Percentiles rank a stretch among this genome's conserved stretches.
Conservation (phyloP, 2,329 filamentous ascomycete species). For the Pestalotiopsis fici region DNA sequence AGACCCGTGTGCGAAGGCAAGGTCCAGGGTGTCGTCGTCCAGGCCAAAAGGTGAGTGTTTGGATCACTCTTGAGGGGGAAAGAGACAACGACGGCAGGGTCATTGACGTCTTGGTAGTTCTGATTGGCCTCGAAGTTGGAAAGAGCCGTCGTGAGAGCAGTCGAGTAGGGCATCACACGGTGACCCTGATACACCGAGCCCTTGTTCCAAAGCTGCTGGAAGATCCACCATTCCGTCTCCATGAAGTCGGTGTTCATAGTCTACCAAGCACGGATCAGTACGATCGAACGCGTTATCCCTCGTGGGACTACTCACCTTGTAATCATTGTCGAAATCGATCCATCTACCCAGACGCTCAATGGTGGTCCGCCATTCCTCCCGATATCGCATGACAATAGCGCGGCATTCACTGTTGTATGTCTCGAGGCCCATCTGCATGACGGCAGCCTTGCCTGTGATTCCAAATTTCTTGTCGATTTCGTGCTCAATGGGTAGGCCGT, state of each 20-base stretch:
- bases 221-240: constrained; percentile 97
- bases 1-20: constrained; percentile 79
- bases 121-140: constrained; percentile 94
- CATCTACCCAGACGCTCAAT: constrained; percentile 89
- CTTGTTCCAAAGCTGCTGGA: constrained; percentile 91
- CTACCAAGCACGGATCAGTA: background rate
- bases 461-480: constrained; percentile 97
- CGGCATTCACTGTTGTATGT: constrained; percentile 92
- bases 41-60: constrained; percentile 75
- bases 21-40: constrained; percentile 90
- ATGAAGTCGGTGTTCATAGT: constrained; percentile 60
- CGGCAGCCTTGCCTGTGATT: constrained; percentile 84
- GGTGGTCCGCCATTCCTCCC: constrained; percentile 82
- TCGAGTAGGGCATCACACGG: constrained; percentile 94
- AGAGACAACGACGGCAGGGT: constrained; percentile 84
- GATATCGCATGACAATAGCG: constrained; percentile 90
- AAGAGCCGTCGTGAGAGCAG: constrained; percentile 82
- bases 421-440: constrained; percentile 81
- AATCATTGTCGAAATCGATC: constrained; percentile 98
- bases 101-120: constrained; percentile 91
- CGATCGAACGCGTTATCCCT: background rate
- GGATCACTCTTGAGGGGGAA: constrained; percentile 83
- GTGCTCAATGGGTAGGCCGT: constrained; percentile 92
- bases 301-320: constrained; percentile 63
- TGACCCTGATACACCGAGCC: constrained; percentile 87